Evolutionary conservation across 176 grass and related monocot genomes (phyloP).

Genomic region (Cocos nucifera): DNA sequence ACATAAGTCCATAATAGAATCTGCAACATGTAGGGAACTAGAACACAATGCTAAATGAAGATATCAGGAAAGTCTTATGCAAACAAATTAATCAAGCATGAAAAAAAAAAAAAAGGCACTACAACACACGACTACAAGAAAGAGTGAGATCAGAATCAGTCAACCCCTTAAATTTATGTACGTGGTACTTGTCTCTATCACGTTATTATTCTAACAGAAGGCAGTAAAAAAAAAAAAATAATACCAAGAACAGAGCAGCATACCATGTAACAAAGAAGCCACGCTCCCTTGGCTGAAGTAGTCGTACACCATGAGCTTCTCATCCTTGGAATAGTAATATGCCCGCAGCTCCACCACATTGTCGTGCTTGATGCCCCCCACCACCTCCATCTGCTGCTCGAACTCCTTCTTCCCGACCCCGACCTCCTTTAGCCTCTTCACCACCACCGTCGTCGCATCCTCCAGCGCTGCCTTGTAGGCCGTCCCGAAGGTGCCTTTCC

Average conservation of each 20-base stretch:
- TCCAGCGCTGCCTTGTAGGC: slow-evolving; percentile 83
- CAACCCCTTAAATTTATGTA: too few species aligned
- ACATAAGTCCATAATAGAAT: too few species aligned
- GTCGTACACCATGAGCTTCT: slow-evolving; percentile 91
- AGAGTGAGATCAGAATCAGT: too few species aligned
- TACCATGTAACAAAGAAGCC: slow-evolving; percentile 88
- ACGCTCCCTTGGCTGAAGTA: slow-evolving; percentile 66
- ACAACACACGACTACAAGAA: too few species aligned
- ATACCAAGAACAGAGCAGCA: neutral
- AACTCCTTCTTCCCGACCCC: slow-evolving; percentile 67
- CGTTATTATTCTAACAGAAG: too few species aligned
- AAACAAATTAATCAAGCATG: too few species aligned
- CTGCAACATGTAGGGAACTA: too few species aligned
- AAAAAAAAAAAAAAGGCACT: too few species aligned
- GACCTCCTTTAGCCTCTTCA: slow-evolving; percentile 91
- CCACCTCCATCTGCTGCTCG: slow-evolving; percentile 93
- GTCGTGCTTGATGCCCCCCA: slow-evolving; percentile 58
- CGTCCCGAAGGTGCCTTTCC: slow-evolving; percentile 83
- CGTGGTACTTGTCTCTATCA: too few species aligned
- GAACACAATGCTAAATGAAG: too few species aligned
- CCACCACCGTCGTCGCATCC: slow-evolving; percentile 80
- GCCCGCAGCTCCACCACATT: slow-evolving; percentile 78
- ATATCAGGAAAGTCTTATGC: too few species aligned
- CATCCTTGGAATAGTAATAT: slow-evolving; percentile 98
- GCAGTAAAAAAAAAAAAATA: neutral